phyloP scores from a whole-genome alignment of 495 filamentous ascomycete species.

The Pseudoneurospora amorphoporcata region DNA sequence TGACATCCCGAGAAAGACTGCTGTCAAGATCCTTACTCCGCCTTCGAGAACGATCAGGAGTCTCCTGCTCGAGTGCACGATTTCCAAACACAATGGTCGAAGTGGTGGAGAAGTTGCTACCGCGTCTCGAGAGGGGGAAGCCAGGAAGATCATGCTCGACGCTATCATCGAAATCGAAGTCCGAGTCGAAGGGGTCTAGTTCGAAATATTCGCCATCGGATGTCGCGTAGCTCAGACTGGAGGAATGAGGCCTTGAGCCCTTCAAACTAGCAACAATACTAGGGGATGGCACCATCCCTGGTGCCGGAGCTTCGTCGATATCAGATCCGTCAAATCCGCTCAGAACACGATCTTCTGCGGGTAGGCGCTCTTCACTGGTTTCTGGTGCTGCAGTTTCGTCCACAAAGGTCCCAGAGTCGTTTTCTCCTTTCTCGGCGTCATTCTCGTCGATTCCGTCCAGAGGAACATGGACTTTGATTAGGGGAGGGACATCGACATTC shows the following conservation, averaged over 20 bases:
- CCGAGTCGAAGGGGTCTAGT: conserved; percentile 1
- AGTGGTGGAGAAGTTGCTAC: conserved; percentile 29
- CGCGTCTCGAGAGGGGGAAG: conserved; percentile 12
- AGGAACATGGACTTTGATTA: background rate
- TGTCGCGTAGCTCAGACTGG: background rate
- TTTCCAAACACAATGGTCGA: conserved; percentile 29
- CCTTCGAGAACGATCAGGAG: conserved; percentile 27
- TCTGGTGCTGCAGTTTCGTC: background rate
- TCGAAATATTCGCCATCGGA: background rate
- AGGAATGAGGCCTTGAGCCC: background rate
- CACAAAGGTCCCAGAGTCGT: background rate
- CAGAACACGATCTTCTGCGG: background rate
- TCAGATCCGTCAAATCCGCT: background rate
- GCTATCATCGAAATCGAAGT: conserved; percentile 12
- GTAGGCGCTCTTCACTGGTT: background rate
- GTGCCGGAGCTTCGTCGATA: background rate
- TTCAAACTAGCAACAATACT: background rate
- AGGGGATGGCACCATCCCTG: background rate
- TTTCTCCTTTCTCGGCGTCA: background rate
- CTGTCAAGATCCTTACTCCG: conserved; percentile 12
- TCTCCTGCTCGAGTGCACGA: conserved; percentile 11
- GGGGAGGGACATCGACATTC: background rate
- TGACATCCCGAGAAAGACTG: conserved; percentile 24
- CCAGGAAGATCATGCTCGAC: conserved; percentile 12
- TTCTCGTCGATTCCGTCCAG: background rate